phyloP scores from a whole-genome alignment of 352 stramenopile species.

The Globisporangium paroecandrum region DNA sequence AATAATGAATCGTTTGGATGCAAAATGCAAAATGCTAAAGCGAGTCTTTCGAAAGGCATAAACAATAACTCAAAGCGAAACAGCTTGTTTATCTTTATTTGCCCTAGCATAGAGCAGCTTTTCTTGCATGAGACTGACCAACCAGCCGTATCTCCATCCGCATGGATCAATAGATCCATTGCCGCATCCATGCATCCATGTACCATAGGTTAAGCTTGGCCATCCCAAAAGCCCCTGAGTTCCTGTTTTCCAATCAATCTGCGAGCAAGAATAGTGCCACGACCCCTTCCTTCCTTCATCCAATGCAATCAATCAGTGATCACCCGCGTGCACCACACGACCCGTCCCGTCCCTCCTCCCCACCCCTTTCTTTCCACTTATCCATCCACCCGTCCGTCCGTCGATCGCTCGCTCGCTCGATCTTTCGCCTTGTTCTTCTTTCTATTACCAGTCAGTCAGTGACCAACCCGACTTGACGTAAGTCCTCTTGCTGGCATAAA shows the following conservation, averaged over 20 bases:
- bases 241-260: not conserved
- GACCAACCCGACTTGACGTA: not conserved
- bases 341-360: not conserved
- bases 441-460: not conserved
- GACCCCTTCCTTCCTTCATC: not conserved
- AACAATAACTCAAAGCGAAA: not conserved
- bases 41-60: not conserved
- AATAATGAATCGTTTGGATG: not conserved
- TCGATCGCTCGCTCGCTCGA: not conserved
- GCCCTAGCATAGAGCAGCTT: not conserved
- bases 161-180: not conserved
- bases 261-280: not conserved
- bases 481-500: slow-evolving; percentile 1
- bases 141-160: not conserved
- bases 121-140: not conserved
- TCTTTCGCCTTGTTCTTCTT: not conserved
- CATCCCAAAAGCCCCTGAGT: not conserved
- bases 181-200: not conserved
- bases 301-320: not conserved
- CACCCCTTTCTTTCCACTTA: not conserved
- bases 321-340: not conserved
- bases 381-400: not conserved
- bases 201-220: not conserved
- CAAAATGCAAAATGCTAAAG: not conserved
- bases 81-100: not conserved